These are phyloP conservation scores for Aspergillus eucalypticola DNA, from an alignment of 2,329 filamentous ascomycete genomes.

Conservation along the genomic window DNA sequence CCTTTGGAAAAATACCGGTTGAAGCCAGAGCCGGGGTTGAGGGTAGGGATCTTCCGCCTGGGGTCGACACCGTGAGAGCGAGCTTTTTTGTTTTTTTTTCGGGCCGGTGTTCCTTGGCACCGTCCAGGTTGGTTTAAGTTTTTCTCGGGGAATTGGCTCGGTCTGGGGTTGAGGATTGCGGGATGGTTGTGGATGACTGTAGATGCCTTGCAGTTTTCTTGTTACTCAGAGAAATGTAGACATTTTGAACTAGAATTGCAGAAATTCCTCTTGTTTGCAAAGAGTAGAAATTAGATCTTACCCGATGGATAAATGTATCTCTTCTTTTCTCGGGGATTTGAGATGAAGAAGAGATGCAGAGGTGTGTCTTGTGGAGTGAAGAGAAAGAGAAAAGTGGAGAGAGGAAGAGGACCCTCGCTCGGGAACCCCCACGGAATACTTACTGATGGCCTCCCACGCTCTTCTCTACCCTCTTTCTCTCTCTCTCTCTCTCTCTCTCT, in stretches of 20 bases:
- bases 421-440: neutral
- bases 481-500: neutral
- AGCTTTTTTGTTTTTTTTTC: neutral
- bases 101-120: neutral
- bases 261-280: too few species aligned
- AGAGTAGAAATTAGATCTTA: too few species aligned
- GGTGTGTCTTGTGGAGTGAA: too few species aligned
- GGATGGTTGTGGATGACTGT: neutral
- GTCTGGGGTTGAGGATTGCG: neutral
- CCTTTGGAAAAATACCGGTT: neutral
- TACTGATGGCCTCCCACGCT: neutral
- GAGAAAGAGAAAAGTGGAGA: neutral
- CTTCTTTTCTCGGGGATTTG: neutral
- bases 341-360: neutral
- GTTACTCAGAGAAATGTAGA: neutral
- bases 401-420: neutral
- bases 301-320: neutral
- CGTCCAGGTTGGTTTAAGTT: too few species aligned
- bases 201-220: neutral
- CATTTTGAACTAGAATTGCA: too few species aligned
- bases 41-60: neutral
- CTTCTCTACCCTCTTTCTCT: constrained; percentile 6
- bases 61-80: neutral
- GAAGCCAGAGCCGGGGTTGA: neutral
- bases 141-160: neutral